Base-by-base conservation (phyloP, 345 rosid species). In the Eucalyptus regnans region DNA sequence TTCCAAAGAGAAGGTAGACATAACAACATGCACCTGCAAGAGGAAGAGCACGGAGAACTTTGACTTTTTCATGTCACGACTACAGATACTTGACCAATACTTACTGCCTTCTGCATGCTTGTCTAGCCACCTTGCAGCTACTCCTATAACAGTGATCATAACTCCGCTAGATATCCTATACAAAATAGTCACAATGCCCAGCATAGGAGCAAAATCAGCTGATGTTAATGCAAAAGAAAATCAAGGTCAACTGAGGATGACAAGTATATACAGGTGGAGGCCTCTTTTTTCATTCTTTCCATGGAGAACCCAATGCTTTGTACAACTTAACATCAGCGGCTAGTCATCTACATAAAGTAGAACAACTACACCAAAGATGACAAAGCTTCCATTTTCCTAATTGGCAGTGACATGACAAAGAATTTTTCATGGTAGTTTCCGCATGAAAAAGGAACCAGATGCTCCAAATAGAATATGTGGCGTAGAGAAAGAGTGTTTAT, bases 101-200 rank as follows among this genome's bases (percentile, higher is more conserved):
- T 93, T 97, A 91, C 93, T 96, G 87, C 96, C 95, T 91, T 91
- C 96, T 89, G 94, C 92, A 92, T 93, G 93, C 89, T 91, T 88
- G 91, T 93, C 94, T 43, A 95, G 90, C 99, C 99, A 97, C 92
- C 95, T 96, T 89, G 94, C 99, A 90, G 93, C 91, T 87, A 91
- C 92, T 93, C 99, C 97, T 87, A 96, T 90, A 37, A 93, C 87
- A 88, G 93, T 90, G 89, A 97, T 91, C 88, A 96, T 90, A 90
- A 90, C 96, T 90, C 99, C 99, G 87, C 99, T 96, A 48, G 93
- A 93, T 95, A 96, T 89, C 92, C 99, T 97, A 90, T 90, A 91
- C 62, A 88, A 56, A 88, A 54, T 88, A 64, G 50, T 43, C 50
- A 90, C 81, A 88, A 88, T 71, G 83, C 46, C 46, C 83, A 76